Evolutionary conservation across 805 yeast genomes (phyloP), one percentile per base, ranked within the genome.

Genomic region (Saccharomyces mikatae): DNA sequence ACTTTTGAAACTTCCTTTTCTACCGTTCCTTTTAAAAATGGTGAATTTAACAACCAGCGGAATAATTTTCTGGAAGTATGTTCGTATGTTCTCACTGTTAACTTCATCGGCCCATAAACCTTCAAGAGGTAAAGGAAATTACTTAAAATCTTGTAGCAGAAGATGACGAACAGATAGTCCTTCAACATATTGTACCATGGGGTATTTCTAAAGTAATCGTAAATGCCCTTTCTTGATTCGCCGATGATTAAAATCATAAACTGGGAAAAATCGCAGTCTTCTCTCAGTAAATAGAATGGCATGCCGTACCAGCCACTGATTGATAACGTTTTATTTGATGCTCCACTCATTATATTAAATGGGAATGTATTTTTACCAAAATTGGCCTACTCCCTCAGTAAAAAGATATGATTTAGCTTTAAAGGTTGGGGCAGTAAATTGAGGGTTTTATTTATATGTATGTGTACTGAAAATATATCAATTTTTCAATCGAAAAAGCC

Each of bases 1-100:
- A 80, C 80, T 47, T 72, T 74, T 4, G 56, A 55, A 1, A 91
- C 76, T 64, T 91, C 91, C 27, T 68, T 63, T 41, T 84, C 82
- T 6, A 92, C 85, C 60, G 79, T 80, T 0, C 64, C 57, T 53
- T 74, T 79, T 26, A 88, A 57, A 0, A 79, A 72, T 2, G 91
- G 90, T 5, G 85, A 69, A 0, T 68, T 54, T 26, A 80, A 60
- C 3, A 80, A 30, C 30, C 68, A 47, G 5, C 57, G 52, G 59
- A 77, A 75, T 0, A 71, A 9, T 0, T 44, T 28, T 36, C 65
- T 71, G 14, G 68, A 55, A 8, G 62, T 11, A 11, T 50, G 41
- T n/a, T 55, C 53, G 32, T 58, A 63, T 1, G 62, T 24, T 10
- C 58, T 57, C 11, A 52, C 50, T 6, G 65, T 14, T 2, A 62